phyloP scores from a whole-genome alignment of 2,329 filamentous ascomycete species.

The Fusarium drepaniforme region DNA sequence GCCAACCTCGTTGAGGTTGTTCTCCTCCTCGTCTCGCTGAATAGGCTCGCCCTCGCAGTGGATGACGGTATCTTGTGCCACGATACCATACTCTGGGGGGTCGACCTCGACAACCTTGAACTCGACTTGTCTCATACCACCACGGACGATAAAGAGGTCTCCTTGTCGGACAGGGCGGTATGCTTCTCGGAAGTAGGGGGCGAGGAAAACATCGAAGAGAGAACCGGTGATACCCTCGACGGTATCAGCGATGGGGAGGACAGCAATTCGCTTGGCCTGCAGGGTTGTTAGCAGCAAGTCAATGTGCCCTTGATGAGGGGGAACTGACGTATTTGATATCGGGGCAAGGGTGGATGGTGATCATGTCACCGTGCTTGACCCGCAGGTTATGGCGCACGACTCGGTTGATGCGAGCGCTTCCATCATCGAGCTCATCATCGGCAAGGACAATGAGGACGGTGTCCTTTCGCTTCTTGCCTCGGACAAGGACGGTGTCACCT shows the following conservation, averaged over 20 bases:
- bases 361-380: slow-evolving; percentile 97
- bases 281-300: slow-evolving; percentile 23
- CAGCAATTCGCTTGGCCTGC: slow-evolving; percentile 97
- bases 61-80: slow-evolving; percentile 98
- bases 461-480: slow-evolving; percentile 99
- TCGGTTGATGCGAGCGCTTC: slow-evolving; percentile 96
- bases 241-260: slow-evolving; percentile 97
- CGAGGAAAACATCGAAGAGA: slow-evolving; percentile 98
- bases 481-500: slow-evolving; percentile 96
- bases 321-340: slow-evolving; percentile 98
- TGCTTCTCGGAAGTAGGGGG: slow-evolving; percentile 99
- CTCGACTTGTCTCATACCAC: slow-evolving; percentile 98
- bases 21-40: slow-evolving; percentile 98
- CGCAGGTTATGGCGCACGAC: slow-evolving; percentile 98
- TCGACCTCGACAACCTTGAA: slow-evolving; percentile 99
- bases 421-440: slow-evolving; percentile 98
- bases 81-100: slow-evolving; percentile 97
- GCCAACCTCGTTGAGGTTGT: slow-evolving; percentile 98
- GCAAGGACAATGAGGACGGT: slow-evolving; percentile 97
- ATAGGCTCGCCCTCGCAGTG: slow-evolving; percentile 94
- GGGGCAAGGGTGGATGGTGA: slow-evolving; percentile 96
- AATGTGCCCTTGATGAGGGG: background rate
- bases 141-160: slow-evolving; percentile 96
- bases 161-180: slow-evolving; percentile 98
- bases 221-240: slow-evolving; percentile 98